Base-by-base conservation (phyloP, 2,329 filamentous ascomycete genomes). In the Herpotrichia juniperi region DNA sequence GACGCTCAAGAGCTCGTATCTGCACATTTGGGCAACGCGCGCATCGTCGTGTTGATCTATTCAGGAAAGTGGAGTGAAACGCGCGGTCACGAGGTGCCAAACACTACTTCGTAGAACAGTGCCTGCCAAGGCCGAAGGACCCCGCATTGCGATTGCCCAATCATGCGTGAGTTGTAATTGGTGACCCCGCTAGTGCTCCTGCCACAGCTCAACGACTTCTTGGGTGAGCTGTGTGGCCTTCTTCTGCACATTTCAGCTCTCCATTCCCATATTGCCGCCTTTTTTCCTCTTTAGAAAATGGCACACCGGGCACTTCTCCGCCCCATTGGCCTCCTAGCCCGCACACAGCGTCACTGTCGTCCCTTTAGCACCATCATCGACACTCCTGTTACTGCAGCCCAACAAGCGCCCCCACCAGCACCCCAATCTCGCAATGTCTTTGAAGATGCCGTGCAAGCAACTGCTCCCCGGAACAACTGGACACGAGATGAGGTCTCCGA, bases 401-500 rank as follows among this genome's bases (percentile, higher is more conserved):
- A 67, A 53, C 56, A 59, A 42, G 46, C 56, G 37, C 57, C 58
- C 49, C 54, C 58, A 6, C 59, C 51, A 22, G 32, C 34, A 8
- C 52, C 51, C 28, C 40, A n/a, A n/a, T n/a, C n/a, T n/a, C n/a
- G n/a, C n/a, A n/a, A n/a, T 46, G 52, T 44, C 51, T 72, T 72
- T 46, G 53, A 69, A 22, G 57, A 70, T 59, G 88, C 89, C 8
- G 79, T 89, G 19, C 78, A 81, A 39, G 86, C 87, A 19, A 81
- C 76, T 1, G 76, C 69, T 5, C 83, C 89, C 11, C 81, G 90
- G 44, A 87, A 87, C 65, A 83, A 87, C 72, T 96, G 91, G 92
- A 90, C 90, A 5, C 85, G 83, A 59, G 86, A 93, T 58, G 89
- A 96, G 76, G 91, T 96, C 56, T 79, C 87, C 9, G 84, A 89